Base-by-base conservation (phyloP, 441 rosid genomes). In the Gossypium davidsonii region DNA sequence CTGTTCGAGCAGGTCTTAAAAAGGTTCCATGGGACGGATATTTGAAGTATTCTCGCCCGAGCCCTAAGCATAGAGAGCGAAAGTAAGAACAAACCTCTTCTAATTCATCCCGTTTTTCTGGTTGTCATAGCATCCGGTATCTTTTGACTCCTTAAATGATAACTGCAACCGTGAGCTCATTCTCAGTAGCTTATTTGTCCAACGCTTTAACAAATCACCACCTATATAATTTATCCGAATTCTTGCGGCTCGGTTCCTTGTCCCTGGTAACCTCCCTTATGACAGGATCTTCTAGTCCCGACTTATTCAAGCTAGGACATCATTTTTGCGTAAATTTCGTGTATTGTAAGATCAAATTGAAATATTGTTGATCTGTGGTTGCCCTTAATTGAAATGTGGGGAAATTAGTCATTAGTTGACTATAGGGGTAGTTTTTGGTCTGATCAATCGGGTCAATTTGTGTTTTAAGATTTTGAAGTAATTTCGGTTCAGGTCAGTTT, bases 21-120 rank as follows among this genome's bases (percentile, higher is more conserved):
- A 95, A 86, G 84, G 99, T 95, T 73, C 97, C 97, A 18, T 93
- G 99, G 99, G 99, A 95, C 82, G 98, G 99, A 80, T 95, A 93
- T 82, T 79, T 95, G 79, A 95, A 95, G 84, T 89, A 93, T 61
- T 85, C 99, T 6, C 89, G 96, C 53, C 99, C 99, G 21, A 90
- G 98, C 84, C 91, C 99, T 20, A 93, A 91, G 79, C 99, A 93
- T 71, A 89, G 91, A 76, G 98, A 93, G 81, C 84, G 82, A 79
- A 95, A 95, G 99, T 95, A 95, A 88, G 92, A 80, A 62, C 4
- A 52, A 75, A 53, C 61, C 11, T 63, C 39, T 61, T 17, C 34
- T 20, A 9, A 28, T 65, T 67, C 37, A 10, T 64, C 37, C 15
- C 39, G 23, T 44, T 18, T 48, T n/a, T 51, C 53, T 25, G 1